These are phyloP conservation scores for Dillenia suffruticosa DNA, from an alignment of 164 flowering plant genomes.

Conservation along the genomic window DNA sequence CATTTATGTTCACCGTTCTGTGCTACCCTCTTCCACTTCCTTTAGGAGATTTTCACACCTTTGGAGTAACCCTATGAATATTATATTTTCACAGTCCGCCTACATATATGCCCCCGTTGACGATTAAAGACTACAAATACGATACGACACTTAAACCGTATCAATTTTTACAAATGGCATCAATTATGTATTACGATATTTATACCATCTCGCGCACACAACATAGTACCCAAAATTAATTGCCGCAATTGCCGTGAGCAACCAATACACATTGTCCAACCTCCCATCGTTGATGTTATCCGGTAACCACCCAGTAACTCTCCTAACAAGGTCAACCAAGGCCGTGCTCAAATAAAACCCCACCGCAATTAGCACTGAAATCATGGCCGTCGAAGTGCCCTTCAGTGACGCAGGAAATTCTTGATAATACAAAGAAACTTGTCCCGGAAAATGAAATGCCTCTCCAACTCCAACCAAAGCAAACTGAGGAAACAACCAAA, in stretches of 20 bases:
- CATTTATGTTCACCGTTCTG: too few species aligned
- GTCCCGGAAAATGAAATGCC: slow-evolving; percentile 62
- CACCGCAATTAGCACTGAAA: slow-evolving; percentile 28
- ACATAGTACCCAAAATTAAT: slow-evolving; percentile 37
- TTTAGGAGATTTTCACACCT: too few species aligned
- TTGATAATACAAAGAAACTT: slow-evolving; percentile 44
- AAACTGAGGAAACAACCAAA: slow-evolving; percentile 47
- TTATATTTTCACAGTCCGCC: too few species aligned
- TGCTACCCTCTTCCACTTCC: too few species aligned
- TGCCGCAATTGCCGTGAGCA: slow-evolving; percentile 24
- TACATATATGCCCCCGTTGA: too few species aligned
- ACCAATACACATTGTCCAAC: slow-evolving; percentile 46
- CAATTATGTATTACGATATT: slow-evolving; percentile 9
- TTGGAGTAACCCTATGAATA: too few species aligned
- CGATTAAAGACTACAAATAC: too few species aligned
- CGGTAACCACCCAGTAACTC: slow-evolving; percentile 51
- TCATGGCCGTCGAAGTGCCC: slow-evolving; percentile 39
- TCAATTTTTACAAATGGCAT: background rate
- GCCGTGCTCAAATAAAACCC: slow-evolving; percentile 48
- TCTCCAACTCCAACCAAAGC: slow-evolving; percentile 46
- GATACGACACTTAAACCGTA: too few species aligned
- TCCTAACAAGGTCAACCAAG: slow-evolving; percentile 31
- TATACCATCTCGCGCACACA: slow-evolving; percentile 29
- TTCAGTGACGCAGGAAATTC: slow-evolving; percentile 41
- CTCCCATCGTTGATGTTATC: slow-evolving; percentile 52